Base-by-base conservation (phyloP, 1,284 basidiomycete species). In the Sporisorium exsertum region DNA sequence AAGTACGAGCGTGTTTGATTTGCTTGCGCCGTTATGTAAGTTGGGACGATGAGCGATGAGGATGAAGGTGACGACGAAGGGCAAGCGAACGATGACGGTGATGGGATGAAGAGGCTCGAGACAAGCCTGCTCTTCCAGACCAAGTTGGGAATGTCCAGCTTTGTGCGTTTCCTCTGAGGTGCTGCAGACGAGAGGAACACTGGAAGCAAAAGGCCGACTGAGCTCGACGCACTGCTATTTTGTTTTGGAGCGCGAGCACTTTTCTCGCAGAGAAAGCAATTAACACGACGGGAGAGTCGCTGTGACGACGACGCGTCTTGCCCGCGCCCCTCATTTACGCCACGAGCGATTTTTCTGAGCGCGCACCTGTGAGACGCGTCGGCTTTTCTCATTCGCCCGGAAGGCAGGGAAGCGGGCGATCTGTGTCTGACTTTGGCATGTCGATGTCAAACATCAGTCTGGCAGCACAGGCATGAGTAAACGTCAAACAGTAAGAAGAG, bases 221-320 rank as follows among this genome's bases (percentile, higher is more conserved):
- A 33, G 49, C 49, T 50, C 27, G 49, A 18, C 27, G 24, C 12
- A 26, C 12, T 22, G n/a, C 43, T 46, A 33, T 32, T 5, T 54
- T 61, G 59, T 22, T 61, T 16, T 35, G 47, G 22, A 32, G 29
- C 35, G 35, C 20, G n/a, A n/a, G n/a, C 58, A 54, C 52, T 43
- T 54, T 58, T 35, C 43, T 20, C 54, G n/a, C 47, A 10, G 22
- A 35, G 15, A 13, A 45, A 50, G 53, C 53, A 73, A 73, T 73
- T 65, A 73, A 73, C 71, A 73, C 71, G 71, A 61, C 62, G 45
- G 27, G 33, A 58, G 12, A 47, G 18, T 16, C 33, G n/a, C 40
- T 43, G 8, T 16, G 20, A 43, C 50, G 60, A 43, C 64, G 71
- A 68, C 71, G 71, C 71, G 71, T 68, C 56, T 40, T 29, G 20